Base-by-base conservation (phyloP, 164 flowering plant genomes). In the Magnolia kwangsiensis region DNA sequence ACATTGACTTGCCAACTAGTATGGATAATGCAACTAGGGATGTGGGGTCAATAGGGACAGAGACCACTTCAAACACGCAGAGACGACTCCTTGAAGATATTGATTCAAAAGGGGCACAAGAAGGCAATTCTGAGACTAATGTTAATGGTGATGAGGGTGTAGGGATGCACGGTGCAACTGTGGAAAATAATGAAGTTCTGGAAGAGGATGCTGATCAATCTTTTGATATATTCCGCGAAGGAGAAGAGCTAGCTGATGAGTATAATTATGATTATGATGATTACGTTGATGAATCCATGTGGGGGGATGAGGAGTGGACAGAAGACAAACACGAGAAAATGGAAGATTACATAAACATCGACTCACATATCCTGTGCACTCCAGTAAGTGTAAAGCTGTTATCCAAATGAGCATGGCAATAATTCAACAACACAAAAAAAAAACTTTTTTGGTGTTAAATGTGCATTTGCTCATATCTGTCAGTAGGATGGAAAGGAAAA, bases 241-340 rank as follows among this genome's bases (percentile, higher is more conserved):
- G 63, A 81, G 98, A 90, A 59, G 99, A 96, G 80, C 85, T 96
- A 74, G 96, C 87, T 74, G 98, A 96, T 88, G 98, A 96, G 83
- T 96, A 96, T 80, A 90, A 84, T 81, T 96, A 96, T 85, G 99
- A 96, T 74, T 94, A 96, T 84, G 98, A 96, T 86, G 99, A 96
- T 83, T 94, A 92, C 88, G 91, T 92, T 80, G 90, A 96, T 83
- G 98, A 94, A 70, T 72, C 87, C 74, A 78, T 91, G 92, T 96
- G 99, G 99, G 98, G 96, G 73, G 97, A 90, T 85, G 99, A 96
- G 86, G 98, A 90, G 77, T 96, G 95, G 96, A 82, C 77, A 68
- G 99, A 96, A 85, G 85, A 77, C 31, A 77, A 83, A 67, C 99
- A 96, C 73, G 97, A 94, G 86, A 91, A 83, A 74, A 18, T 80